These are phyloP conservation scores for Fusarium napiforme DNA, from an alignment of 2,329 filamentous ascomycete species.

Conservation along the genomic window DNA sequence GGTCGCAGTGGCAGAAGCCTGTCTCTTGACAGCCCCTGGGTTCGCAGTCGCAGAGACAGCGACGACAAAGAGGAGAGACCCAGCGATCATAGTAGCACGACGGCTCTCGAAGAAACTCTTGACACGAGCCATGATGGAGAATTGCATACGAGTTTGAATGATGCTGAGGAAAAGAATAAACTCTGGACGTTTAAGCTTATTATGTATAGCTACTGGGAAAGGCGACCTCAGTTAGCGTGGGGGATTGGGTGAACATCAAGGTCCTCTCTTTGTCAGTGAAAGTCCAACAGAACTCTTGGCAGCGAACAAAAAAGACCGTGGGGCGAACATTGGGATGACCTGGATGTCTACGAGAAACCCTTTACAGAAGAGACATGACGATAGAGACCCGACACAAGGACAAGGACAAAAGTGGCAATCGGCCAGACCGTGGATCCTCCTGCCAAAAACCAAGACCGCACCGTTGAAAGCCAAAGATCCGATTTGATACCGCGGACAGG, in stretches of 20 bases:
- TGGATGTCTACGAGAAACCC: slow-evolving; percentile 15
- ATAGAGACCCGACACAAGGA: neutral
- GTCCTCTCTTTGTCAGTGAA: slow-evolving; percentile 34
- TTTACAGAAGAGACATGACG: neutral
- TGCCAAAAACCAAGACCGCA: neutral
- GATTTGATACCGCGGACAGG: neutral
- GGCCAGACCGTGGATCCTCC: slow-evolving; percentile 9
- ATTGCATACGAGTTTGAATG: neutral
- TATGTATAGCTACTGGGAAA: slow-evolving; percentile 8
- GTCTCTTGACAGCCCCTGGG: slow-evolving; percentile 28
- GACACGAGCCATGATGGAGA: slow-evolving; percentile 28
- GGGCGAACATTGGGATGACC: slow-evolving; percentile 7
- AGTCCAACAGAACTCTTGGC: neutral
- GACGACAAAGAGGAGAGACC: slow-evolving; percentile 24
- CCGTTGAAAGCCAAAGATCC: neutral
- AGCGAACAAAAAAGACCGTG: slow-evolving; percentile 3
- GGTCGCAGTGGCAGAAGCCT: slow-evolving; percentile 25
- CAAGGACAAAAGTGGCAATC: neutral
- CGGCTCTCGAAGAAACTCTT: slow-evolving; percentile 21
- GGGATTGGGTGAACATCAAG: slow-evolving; percentile 27
- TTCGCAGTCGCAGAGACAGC: slow-evolving; percentile 37
- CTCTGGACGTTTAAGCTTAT: neutral
- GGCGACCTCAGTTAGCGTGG: slow-evolving; percentile 3
- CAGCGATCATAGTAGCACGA: slow-evolving; percentile 10
- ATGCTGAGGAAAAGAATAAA: neutral